Evolutionary conservation across 345 rosid species (phyloP).

Genomic region (Psidium friedrichsthalianum): DNA sequence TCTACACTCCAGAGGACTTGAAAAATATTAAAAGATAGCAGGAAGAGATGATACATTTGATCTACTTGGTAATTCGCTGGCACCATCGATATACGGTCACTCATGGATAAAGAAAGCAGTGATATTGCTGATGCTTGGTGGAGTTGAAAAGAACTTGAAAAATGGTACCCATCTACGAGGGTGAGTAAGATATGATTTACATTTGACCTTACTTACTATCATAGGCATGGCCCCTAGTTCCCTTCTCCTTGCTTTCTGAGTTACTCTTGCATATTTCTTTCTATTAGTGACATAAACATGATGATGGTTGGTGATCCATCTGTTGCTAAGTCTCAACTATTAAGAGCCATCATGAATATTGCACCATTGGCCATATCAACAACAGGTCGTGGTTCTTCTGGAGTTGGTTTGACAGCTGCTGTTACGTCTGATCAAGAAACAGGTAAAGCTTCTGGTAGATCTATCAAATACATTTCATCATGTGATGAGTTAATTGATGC

Average conservation of each 20-base stretch:
- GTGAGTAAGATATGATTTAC: slow-evolving; percentile 25
- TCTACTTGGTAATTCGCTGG: slow-evolving; percentile 79
- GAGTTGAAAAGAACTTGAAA: slow-evolving; percentile 87
- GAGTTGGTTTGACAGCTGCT: slow-evolving; percentile 99
- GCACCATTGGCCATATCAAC: slow-evolving; percentile 99
- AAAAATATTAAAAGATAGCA: slow-evolving; percentile 83
- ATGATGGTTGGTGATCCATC: slow-evolving; percentile 99
- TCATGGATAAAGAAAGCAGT: slow-evolving; percentile 98
- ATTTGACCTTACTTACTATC: not conserved
- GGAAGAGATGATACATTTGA: slow-evolving; percentile 84
- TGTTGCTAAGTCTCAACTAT: slow-evolving; percentile 96
- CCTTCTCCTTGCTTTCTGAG: not conserved
- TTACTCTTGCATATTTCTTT: not conserved
- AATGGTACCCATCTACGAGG: slow-evolving; percentile 98
- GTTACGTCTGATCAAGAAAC: slow-evolving; percentile 99
- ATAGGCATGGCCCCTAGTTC: not conserved
- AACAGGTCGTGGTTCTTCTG: slow-evolving; percentile 98
- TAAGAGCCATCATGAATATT: slow-evolving; percentile 94
- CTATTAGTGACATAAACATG: slow-evolving; percentile 88
- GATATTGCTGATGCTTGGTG: slow-evolving; percentile 83
- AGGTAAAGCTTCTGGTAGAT: slow-evolving; percentile 24
- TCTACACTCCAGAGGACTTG: slow-evolving; percentile 65
- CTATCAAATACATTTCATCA: not conserved
- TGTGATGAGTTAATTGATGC: not conserved
- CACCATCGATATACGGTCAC: slow-evolving; percentile 95